These are phyloP conservation scores for Datura wrightii DNA, from an alignment of 257 asterid genomes.

Conservation along the genomic window DNA sequence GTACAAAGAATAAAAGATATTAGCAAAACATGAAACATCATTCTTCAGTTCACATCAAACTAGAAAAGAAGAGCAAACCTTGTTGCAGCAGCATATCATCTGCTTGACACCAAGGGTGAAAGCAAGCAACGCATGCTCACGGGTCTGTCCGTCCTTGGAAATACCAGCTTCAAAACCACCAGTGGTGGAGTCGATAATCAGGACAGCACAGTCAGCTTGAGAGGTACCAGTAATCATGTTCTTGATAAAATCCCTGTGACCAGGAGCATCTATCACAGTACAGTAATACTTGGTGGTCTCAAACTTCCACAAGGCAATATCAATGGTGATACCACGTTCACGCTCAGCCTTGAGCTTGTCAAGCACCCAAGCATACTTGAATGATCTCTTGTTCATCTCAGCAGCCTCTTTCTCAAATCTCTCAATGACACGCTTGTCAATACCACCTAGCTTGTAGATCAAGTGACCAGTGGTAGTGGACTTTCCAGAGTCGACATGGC, in stretches of 20 bases:
- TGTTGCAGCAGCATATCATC: slow-evolving; percentile 87
- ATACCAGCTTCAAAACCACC: slow-evolving; percentile 94
- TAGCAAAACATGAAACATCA: background rate
- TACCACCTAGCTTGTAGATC: slow-evolving; percentile 87
- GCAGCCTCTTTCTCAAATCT: slow-evolving; percentile 93
- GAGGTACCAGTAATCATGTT: slow-evolving; percentile 93
- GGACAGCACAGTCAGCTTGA: slow-evolving; percentile 88
- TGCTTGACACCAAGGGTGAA: slow-evolving; percentile 86
- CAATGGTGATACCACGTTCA: slow-evolving; percentile 87
- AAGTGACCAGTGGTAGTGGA: slow-evolving; percentile 60
- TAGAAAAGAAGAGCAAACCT: slow-evolving; percentile 41
- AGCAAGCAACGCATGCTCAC: slow-evolving; percentile 84
- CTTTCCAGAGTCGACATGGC: slow-evolving; percentile 61
- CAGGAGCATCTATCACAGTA: slow-evolving; percentile 91
- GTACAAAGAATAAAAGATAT: background rate
- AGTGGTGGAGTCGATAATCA: slow-evolving; percentile 82
- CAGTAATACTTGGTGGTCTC: slow-evolving; percentile 92
- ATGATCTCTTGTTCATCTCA: slow-evolving; percentile 88
- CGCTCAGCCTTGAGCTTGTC: slow-evolving; percentile 95
- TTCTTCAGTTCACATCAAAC: background rate
- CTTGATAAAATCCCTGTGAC: slow-evolving; percentile 86
- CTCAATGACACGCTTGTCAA: slow-evolving; percentile 85
- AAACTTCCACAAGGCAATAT: slow-evolving; percentile 87
- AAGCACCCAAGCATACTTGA: slow-evolving; percentile 90
- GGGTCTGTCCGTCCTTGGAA: slow-evolving; percentile 89